Base-by-base conservation (phyloP, 768 basidiomycete species). In the Suillus fuscotomentosus region DNA sequence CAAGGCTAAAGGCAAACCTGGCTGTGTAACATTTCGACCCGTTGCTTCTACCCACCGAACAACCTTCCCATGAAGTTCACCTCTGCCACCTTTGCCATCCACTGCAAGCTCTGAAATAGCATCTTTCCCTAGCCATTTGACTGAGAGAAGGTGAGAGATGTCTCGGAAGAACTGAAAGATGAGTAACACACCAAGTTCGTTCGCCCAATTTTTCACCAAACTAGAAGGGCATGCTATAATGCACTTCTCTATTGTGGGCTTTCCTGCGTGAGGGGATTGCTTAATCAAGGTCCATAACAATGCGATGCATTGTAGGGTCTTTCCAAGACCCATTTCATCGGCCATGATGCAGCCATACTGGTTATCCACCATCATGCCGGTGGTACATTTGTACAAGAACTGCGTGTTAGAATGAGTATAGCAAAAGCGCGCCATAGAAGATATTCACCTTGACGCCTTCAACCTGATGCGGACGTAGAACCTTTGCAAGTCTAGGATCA, bases 301-400 rank as follows among this genome's bases (percentile, higher is more conserved):
- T 2, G 97, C 84, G 66, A 99, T 98, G 73, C 97, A 99, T 73
- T 99, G 97, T 17, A 99, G 82, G 17, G 96, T 97, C 77, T 97
- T 96, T 20, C 94, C 97, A 15, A 99, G 86, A 70, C 97, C 97
- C 97, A 99, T 99, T 77, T 97, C 97, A 72, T 99, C 97, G 1
- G 97, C 97, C 97, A 99, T 98, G 75, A 99, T 99, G 72, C 97
- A 99, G 0, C 93, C 94, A 66, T 88, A 90, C 66, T 97, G 94
- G 70, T 94, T 92, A 53, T 94, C 90, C 43, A 91, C 92, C 63
- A 96, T 77, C 88, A 96, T 91, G 1, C 96, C 97, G 0, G 95
- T 97, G 5, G 95, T 89, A 76, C 96, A 97, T 76, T 87, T 89
- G 78, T 97, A 99, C 75, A 99, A 76, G 76, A 99, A 99, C 95